Evolutionary conservation across 2,329 filamentous ascomycete genomes (phyloP).

Genomic region (Pleoardoris graminearum): DNA sequence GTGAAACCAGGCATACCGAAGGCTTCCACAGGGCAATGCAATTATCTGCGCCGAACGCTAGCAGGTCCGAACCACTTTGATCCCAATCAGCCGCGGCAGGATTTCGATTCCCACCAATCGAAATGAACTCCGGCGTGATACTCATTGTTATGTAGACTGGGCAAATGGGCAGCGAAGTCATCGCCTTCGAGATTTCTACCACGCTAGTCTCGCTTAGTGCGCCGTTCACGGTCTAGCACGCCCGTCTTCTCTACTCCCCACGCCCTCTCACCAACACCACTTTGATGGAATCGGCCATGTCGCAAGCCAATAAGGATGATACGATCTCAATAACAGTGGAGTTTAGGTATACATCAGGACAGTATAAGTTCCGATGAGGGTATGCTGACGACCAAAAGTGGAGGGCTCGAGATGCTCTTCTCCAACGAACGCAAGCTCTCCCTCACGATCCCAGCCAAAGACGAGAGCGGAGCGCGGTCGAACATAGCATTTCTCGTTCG

Average conservation of each 20-base stretch:
- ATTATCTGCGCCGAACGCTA: conserved; percentile 87
- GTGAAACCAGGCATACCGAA: conserved; percentile 57
- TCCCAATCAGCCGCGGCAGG: conserved; percentile 91
- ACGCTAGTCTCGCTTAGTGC: conserved; percentile 38
- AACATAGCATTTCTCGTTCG: conserved; percentile 77
- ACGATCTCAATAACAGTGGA: conserved; percentile 68
- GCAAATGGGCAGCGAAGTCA: conserved; percentile 17
- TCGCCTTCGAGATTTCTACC: conserved; percentile 32
- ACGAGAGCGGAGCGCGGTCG: conserved; percentile 62
- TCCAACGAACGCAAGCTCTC: conserved; percentile 75
- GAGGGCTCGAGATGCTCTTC: conserved; percentile 94
- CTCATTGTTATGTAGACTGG: conserved; percentile 33
- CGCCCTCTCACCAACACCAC: background rate
- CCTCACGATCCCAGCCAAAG: conserved; percentile 67
- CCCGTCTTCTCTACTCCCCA: background rate
- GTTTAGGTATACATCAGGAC: too few species aligned
- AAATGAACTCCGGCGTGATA: conserved; percentile 57
- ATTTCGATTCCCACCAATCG: conserved; percentile 87
- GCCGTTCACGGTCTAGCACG: conserved; percentile 17
- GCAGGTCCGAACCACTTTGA: conserved; percentile 60
- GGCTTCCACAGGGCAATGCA: conserved; percentile 90
- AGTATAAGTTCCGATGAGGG: conserved; percentile 20
- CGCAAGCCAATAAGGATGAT: conserved; percentile 18
- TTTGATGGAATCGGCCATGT: conserved; percentile 3
- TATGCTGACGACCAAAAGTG: conserved; percentile 52